Evolutionary conservation across 805 yeast species (phyloP).

Genomic region (Kuraishia borneana): DNA sequence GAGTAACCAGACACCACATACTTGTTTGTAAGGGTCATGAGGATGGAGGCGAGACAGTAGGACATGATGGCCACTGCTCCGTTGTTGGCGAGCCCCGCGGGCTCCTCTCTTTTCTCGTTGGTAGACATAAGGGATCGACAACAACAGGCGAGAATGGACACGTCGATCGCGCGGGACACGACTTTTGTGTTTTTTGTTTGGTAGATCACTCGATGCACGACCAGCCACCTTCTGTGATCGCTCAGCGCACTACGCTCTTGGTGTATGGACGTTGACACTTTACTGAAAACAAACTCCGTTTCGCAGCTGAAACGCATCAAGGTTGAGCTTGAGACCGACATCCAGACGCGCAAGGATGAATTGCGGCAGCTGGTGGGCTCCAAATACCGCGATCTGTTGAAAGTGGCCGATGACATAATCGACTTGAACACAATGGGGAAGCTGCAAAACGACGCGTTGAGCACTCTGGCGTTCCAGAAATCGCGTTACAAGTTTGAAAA

Average conservation of each 20-base stretch:
- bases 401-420: conserved; percentile 25
- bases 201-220: too few relatives aligned
- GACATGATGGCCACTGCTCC: conserved; percentile 63
- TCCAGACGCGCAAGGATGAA: conserved; percentile 11
- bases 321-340: conserved; percentile 10
- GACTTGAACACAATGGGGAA: conserved; percentile 18
- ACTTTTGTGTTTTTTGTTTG: too few relatives aligned
- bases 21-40: conserved; percentile 97
- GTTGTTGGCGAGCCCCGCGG: conserved; percentile 25
- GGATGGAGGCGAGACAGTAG: conserved; percentile 88
- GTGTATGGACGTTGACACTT: too few relatives aligned
- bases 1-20: conserved; percentile 71
- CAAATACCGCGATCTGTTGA: conserved; percentile 22
- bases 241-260: conserved; percentile 1
- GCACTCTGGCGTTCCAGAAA: conserved; percentile 16
- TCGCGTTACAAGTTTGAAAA: conserved; percentile 13
- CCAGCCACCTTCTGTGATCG: too few relatives aligned
- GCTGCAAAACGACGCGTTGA: conserved; percentile 13
- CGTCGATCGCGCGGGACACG: background rate
- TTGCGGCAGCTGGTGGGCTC: conserved; percentile 19
- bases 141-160: background rate
- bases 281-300: conserved; percentile 15
- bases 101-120: conserved; percentile 16
- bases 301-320: conserved; percentile 15
- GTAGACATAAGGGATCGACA: conserved; percentile 4